Conservation (phyloP, 192 early-diverging fungal species). For the Spizellomyces sp. region DNA sequence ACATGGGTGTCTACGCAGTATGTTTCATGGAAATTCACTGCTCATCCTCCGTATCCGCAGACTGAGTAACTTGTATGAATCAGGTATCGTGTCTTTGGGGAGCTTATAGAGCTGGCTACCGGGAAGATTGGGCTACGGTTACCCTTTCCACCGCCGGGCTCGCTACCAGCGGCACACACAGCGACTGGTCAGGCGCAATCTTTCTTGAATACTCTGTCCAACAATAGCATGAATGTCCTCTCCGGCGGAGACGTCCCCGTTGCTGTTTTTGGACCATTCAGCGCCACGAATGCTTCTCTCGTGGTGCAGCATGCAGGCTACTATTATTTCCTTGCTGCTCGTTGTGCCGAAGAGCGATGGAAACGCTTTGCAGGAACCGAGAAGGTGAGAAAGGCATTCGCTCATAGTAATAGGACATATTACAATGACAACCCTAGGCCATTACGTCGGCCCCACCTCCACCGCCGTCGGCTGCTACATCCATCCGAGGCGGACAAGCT, state of each 20-base stretch:
- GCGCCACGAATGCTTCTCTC: constrained; percentile 60
- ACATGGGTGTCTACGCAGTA: constrained; percentile 80
- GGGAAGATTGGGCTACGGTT: constrained; percentile 65
- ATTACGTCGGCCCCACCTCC: constrained; percentile 33
- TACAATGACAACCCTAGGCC: not conserved
- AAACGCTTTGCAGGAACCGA: constrained; percentile 52
- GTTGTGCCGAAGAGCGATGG: constrained; percentile 72
- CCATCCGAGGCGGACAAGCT: constrained; percentile 24
- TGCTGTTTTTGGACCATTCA: constrained; percentile 40
- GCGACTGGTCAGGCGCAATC: constrained; percentile 15
- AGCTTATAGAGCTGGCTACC: constrained; percentile 70
- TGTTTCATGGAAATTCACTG: constrained; percentile 8
- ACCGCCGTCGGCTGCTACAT: constrained; percentile 41
- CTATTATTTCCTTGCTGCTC: constrained; percentile 78
- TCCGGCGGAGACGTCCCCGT: constrained; percentile 36
- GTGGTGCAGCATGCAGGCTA: constrained; percentile 86
- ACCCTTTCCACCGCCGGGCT: constrained; percentile 61
- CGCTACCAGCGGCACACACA: constrained; percentile 19
- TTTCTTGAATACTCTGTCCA: constrained; percentile 33
- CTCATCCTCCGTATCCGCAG: not conserved
- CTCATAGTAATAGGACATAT: constrained; percentile 1
- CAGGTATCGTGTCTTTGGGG: constrained; percentile 76
- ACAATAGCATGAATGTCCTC: constrained; percentile 30
- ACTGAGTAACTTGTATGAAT: not conserved
- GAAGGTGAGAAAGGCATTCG: constrained; percentile 14